Base-by-base conservation (phyloP, 2,329 filamentous ascomycete genomes). In the Botrytis elliptica region DNA sequence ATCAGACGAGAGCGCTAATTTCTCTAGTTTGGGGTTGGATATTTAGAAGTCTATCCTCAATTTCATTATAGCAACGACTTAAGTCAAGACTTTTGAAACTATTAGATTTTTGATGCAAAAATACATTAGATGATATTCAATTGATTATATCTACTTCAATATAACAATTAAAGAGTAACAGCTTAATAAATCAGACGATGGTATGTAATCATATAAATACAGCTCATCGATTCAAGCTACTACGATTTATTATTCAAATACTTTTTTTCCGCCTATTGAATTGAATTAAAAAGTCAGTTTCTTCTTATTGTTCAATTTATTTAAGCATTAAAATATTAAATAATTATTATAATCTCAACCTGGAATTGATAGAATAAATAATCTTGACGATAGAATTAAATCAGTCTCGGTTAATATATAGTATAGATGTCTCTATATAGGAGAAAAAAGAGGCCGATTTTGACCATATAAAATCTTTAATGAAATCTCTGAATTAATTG, bases 241-340 rank as follows among this genome's bases (percentile, higher is more conserved):
- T 66, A 38, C 9, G 2, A 40, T 40, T 8, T 4, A 33, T 33
- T 4, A 33, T 33, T 40, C 18, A n/a, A 33, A 5, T 29, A 4
- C 7, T 29, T 18, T 7, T 16, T 14, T 14, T 52, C 25, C 25
- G 6, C 10, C 4, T 16, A 4, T 3, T 1, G 16, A n/a, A n/a
- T 52, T 4, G n/a, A 52, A 25, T 5, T 16, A n/a, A 5, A n/a
- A 52, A 52, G 1, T n/a, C 0, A n/a, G 5, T 5, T 3, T 52
- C 25, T 25, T 0, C 10, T 0, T n/a, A 7, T n/a, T 14, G 0
- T 16, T 52, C 5, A n/a, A 14, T 52, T 52, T 3, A 8, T 25
- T 10, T 5, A 14, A 25, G 25, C 0, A 52, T 25, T 4, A 10
- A 52, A n/a, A 49, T 10, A 10, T 49, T 5, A 25, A 4, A n/a